Percentiles rank a stretch among this genome's conserved stretches.
Evolutionary conservation across 352 stramenopile species (phyloP).

Genomic region (Globisporangium alternatum): DNA sequence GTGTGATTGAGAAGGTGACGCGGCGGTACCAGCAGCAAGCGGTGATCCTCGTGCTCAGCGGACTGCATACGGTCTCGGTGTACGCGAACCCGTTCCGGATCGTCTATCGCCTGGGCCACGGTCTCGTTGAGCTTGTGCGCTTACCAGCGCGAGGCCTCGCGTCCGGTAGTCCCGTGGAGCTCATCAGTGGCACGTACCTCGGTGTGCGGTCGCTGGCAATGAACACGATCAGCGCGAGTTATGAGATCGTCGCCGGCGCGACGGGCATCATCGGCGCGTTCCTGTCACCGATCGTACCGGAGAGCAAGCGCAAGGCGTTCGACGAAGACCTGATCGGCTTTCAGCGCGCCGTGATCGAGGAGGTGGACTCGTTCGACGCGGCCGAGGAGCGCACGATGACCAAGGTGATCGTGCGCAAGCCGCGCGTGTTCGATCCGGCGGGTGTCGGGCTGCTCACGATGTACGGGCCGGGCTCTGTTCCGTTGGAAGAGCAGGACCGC

Average conservation of each 20-base stretch:
- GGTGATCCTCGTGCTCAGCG: conserved; percentile 80
- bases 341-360: conserved; percentile 84
- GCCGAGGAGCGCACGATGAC: conserved; percentile 86
- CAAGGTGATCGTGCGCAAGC: conserved; percentile 83
- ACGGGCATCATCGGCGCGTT: conserved; percentile 76
- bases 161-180: conserved; percentile 78
- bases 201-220: conserved; percentile 83
- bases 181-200: conserved; percentile 81
- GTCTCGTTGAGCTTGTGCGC: conserved; percentile 76
- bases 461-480: conserved; percentile 82
- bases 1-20: conserved; percentile 72
- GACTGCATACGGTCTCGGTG: conserved; percentile 82
- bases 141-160: conserved; percentile 74
- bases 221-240: conserved; percentile 88
- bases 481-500: conserved; percentile 85
- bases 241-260: conserved; percentile 83
- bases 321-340: conserved; percentile 84
- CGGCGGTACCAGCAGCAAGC: conserved; percentile 84
- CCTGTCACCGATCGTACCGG: conserved; percentile 62
- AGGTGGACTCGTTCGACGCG: conserved; percentile 85
- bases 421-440: conserved; percentile 72
- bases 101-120: conserved; percentile 80
- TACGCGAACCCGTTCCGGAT: conserved; percentile 89
- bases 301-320: conserved; percentile 72
- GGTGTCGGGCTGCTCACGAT: conserved; percentile 76